Conservation (phyloP, 176 grass and related monocot species). For the Hordeum marinum region DNA sequence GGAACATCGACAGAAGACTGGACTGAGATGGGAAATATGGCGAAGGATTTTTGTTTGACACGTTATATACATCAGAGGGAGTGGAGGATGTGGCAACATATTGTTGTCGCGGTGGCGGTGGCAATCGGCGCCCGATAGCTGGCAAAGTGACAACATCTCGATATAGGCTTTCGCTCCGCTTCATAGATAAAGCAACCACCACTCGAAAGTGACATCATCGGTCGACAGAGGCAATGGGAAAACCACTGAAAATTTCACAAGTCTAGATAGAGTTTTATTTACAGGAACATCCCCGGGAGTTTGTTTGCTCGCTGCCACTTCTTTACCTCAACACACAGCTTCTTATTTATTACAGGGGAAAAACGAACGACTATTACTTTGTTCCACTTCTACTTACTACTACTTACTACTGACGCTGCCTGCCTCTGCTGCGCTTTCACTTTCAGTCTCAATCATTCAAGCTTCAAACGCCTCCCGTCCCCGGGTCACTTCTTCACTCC, state of each 20-base stretch:
- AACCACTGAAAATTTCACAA: neutral
- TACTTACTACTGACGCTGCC: neutral
- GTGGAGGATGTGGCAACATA: too few relatives aligned
- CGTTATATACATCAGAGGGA: too few relatives aligned
- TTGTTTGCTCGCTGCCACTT: neutral
- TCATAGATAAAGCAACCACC: neutral
- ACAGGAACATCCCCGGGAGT: neutral
- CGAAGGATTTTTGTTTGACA: too few relatives aligned
- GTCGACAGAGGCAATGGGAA: neutral
- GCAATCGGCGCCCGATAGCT: too few relatives aligned
- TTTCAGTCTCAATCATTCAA: neutral
- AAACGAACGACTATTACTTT: neutral
- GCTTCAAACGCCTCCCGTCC: neutral
- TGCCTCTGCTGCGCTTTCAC: neutral
- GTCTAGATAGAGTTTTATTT: neutral
- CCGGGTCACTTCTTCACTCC: neutral
- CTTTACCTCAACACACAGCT: neutral
- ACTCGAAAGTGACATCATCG: neutral
- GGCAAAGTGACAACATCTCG: too few relatives aligned
- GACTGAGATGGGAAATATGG: too few relatives aligned
- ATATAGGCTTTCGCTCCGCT: neutral
- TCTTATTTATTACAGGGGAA: neutral
- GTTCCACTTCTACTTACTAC: neutral
- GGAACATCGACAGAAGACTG: too few relatives aligned
- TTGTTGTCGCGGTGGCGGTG: too few relatives aligned